Evolutionary conservation across 2,329 filamentous ascomycete species (phyloP).

Genomic region (Hymenotorrendiella dingleyae): DNA sequence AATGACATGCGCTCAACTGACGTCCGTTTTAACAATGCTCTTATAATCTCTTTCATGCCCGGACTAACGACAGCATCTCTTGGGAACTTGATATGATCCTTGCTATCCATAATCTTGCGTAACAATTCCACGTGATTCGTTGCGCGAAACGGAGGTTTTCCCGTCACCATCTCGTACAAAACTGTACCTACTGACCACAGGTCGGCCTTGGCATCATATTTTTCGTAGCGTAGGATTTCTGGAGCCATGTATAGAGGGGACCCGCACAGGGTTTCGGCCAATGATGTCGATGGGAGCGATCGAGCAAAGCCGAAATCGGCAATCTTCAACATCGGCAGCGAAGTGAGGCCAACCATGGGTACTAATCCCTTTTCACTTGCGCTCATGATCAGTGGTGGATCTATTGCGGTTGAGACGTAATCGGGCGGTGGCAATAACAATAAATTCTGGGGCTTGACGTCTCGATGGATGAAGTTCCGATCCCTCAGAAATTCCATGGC

Average conservation of each 20-base stretch:
- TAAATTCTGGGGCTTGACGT: slow-evolving; percentile 96
- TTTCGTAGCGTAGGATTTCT: slow-evolving; percentile 93
- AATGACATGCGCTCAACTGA: slow-evolving; percentile 83
- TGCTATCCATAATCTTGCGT: slow-evolving; percentile 81
- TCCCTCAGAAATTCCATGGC: slow-evolving; percentile 82
- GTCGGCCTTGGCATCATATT: slow-evolving; percentile 95
- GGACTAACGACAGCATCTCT: slow-evolving; percentile 64
- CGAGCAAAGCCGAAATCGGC: slow-evolving; percentile 98
- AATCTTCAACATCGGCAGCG: slow-evolving; percentile 92
- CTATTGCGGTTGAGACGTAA: slow-evolving; percentile 57
- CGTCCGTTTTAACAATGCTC: slow-evolving; percentile 74
- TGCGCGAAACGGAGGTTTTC: slow-evolving; percentile 84
- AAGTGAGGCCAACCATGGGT: slow-evolving; percentile 72
- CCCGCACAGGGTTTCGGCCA: slow-evolving; percentile 93
- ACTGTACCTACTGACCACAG: slow-evolving; percentile 97
- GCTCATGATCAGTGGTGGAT: slow-evolving; percentile 64
- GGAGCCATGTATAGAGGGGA: slow-evolving; percentile 98
- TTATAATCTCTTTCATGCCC: slow-evolving; percentile 75
- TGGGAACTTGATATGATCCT: slow-evolving; percentile 80
- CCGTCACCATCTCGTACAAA: slow-evolving; percentile 89
- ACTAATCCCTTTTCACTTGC: slow-evolving; percentile 76
- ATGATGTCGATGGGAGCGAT: slow-evolving; percentile 79
- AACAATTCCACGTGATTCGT: slow-evolving; percentile 92
- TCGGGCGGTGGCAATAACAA: slow-evolving; percentile 77
- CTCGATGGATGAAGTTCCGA: slow-evolving; percentile 86